Conservation (phyloP, 2,329 filamentous ascomycete species). For the Alternaria arborescens region DNA sequence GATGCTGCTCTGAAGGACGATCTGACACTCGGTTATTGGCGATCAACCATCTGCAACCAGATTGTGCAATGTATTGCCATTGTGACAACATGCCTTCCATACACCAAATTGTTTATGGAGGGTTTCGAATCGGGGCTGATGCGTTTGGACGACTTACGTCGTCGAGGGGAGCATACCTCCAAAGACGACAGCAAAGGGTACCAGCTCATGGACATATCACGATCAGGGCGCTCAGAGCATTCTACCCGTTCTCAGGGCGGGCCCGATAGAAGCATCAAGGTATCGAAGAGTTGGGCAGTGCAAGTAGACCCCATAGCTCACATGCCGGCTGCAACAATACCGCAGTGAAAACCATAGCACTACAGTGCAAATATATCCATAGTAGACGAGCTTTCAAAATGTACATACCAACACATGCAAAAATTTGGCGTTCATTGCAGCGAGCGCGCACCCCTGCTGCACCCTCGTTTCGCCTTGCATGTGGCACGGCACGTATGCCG, state of each 20-base stretch:
- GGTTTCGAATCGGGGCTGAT: constrained; percentile 38
- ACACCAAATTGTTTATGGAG: constrained; percentile 41
- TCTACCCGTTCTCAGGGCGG: neutral
- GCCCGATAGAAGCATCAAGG: constrained; percentile 17
- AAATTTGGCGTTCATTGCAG: neutral
- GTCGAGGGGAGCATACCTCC: constrained; percentile 20
- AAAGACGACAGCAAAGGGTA: constrained; percentile 23
- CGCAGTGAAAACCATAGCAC: neutral
- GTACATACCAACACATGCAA: neutral
- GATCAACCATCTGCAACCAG: constrained; percentile 34
- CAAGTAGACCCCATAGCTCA: constrained; percentile 16
- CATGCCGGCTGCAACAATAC: neutral
- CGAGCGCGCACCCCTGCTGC: constrained; percentile 13
- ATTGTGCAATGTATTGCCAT: constrained; percentile 36
- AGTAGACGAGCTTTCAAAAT: neutral
- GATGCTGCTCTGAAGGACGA: constrained; percentile 23
- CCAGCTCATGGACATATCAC: constrained; percentile 30
- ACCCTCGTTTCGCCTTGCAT: constrained; percentile 14
- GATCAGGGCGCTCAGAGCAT: constrained; percentile 2
- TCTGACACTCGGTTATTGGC: constrained; percentile 41
- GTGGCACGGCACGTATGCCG: constrained; percentile 1
- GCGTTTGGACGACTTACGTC: constrained; percentile 30
- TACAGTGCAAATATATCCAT: neutral
- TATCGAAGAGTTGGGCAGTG: constrained; percentile 25
- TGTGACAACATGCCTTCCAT: constrained; percentile 39